phyloP scores from a whole-genome alignment of 1,284 basidiomycete species.

The Wolfiporia cocos region DNA sequence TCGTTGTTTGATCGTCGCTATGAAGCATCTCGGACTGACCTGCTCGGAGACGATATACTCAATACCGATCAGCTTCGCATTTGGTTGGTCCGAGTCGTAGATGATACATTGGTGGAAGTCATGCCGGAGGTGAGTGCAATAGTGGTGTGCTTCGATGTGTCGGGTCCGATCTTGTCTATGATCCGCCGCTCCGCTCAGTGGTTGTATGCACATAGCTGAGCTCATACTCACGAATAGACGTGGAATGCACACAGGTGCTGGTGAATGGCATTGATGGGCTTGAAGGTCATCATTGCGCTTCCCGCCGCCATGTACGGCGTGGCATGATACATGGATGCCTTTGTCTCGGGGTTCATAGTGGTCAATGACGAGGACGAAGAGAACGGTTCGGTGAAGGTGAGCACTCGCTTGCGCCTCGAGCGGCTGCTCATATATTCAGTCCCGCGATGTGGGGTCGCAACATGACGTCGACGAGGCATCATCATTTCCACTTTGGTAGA shows the following conservation, averaged over 20 bases:
- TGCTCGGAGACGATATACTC: slow-evolving; percentile 46
- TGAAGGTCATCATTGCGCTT: slow-evolving; percentile 37
- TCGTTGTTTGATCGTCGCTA: neutral
- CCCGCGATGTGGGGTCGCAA: too few relatives aligned
- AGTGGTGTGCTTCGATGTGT: slow-evolving; percentile 37
- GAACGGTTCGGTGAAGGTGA: neutral
- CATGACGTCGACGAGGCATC: slow-evolving; percentile 11
- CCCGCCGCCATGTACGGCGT: slow-evolving; percentile 27
- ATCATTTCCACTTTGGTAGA: too few relatives aligned
- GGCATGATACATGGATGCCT: slow-evolving; percentile 22
- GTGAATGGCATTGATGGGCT: slow-evolving; percentile 39
- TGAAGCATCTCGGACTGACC: too few relatives aligned
- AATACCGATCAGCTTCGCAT: slow-evolving; percentile 44
- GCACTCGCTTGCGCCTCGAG: neutral
- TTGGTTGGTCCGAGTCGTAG: slow-evolving; percentile 38
- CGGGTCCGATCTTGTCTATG: slow-evolving; percentile 32
- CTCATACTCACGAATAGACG: slow-evolving; percentile 3
- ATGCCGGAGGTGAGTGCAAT: slow-evolving; percentile 31
- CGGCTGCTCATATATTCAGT: neutral
- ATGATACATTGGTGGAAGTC: slow-evolving; percentile 32
- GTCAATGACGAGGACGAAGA: neutral
- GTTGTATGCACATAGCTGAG: neutral
- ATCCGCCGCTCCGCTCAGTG: neutral
- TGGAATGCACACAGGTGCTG: slow-evolving; percentile 45
- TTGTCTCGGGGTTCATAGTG: slow-evolving; percentile 22